Percentiles rank a stretch among this genome's conserved stretches.
These are phyloP conservation scores for Russula sp. DNA, from an alignment of 768 basidiomycete genomes.

Conservation along the genomic window DNA sequence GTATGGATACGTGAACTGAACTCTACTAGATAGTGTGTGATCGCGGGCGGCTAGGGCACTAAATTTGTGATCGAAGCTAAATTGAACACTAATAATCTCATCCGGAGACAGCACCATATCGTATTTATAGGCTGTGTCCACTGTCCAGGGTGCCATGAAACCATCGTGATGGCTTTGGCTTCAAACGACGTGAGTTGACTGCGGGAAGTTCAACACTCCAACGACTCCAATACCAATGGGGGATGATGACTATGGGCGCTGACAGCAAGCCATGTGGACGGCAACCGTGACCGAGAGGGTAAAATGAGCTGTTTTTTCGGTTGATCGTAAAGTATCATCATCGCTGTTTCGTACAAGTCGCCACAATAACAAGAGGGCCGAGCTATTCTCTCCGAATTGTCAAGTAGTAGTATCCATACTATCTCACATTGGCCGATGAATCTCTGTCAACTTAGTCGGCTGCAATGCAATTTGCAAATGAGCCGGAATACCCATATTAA, in stretches of 20 bases:
- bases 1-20: slow-evolving; percentile 16
- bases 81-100: slow-evolving; percentile 7
- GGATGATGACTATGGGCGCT: slow-evolving; percentile 10
- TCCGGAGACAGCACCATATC: background rate
- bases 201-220: background rate
- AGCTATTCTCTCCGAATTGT: background rate
- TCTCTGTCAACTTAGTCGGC: background rate
- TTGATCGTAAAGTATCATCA: slow-evolving; percentile 3
- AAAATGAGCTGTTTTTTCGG: slow-evolving; percentile 8
- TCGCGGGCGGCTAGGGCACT: background rate
- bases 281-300: slow-evolving; percentile 17
- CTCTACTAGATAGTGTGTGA: background rate
- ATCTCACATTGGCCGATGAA: background rate
- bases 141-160: background rate
- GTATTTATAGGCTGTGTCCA: background rate
- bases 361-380: background rate
- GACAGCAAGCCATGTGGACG: slow-evolving; percentile 11
- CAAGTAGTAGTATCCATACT: background rate
- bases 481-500: background rate
- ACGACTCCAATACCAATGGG: background rate
- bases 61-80: slow-evolving; percentile 11
- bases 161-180: slow-evolving; percentile 6
- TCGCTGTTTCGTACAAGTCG: slow-evolving; percentile 2
- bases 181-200: background rate
- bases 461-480: background rate